phyloP scores from a whole-genome alignment of 352 stramenopile genomes.

The Phytophthora uliginosa region DNA sequence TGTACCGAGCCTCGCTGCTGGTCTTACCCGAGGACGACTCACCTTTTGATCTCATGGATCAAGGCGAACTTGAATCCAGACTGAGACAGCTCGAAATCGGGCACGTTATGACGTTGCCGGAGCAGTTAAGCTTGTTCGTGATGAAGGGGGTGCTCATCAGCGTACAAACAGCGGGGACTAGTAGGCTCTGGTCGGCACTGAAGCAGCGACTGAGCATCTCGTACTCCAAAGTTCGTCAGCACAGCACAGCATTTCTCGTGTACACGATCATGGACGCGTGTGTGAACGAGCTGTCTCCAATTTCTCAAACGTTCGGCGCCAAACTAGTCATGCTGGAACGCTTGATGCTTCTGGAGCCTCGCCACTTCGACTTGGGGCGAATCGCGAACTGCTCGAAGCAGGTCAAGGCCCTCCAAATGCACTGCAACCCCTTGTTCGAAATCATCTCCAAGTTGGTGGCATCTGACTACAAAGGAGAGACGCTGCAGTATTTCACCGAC shows the following conservation, averaged over 20 bases:
- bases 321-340: conserved; percentile 4
- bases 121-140: conserved; percentile 1
- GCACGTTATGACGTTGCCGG: neutral
- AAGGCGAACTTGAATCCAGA: conserved; percentile 54
- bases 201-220: neutral
- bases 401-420: neutral
- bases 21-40: conserved; percentile 42
- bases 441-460: conserved; percentile 63
- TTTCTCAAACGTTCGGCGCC: neutral
- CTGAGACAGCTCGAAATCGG: conserved; percentile 49
- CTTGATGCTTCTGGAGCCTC: neutral
- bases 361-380: neutral
- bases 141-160: conserved; percentile 3
- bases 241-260: neutral
- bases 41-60: conserved; percentile 59
- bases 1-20: conserved; percentile 64
- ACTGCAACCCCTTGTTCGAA: conserved; percentile 28
- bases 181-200: neutral
- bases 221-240: neutral
- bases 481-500: conserved; percentile 73
- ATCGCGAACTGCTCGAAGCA: conserved; percentile 4
- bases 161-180: neutral
- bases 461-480: conserved; percentile 67
- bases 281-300: conserved; percentile 1
- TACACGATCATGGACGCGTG: conserved; percentile 1